These are phyloP conservation scores for Termitomyces sp. DNA, from an alignment of 768 basidiomycete genomes.

Conservation along the genomic window DNA sequence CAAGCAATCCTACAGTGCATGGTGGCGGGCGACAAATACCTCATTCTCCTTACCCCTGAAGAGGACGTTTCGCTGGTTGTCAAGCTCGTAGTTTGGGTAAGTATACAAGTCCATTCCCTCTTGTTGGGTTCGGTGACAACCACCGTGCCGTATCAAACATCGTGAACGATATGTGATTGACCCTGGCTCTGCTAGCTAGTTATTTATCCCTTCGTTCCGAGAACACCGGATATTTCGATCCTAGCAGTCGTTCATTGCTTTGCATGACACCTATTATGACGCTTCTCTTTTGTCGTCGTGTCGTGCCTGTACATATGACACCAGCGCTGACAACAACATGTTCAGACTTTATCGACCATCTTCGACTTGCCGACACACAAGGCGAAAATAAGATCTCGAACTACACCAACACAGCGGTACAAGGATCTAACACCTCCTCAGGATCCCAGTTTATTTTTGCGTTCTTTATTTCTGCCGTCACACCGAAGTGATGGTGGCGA, in stretches of 20 bases:
- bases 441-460: conserved; percentile 18
- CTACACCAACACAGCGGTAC: conserved; percentile 1
- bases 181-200: not conserved
- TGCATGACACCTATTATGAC: not conserved
- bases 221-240: not conserved
- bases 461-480: conserved; percentile 16
- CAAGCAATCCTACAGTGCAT: conserved; percentile 67
- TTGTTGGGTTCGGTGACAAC: not conserved
- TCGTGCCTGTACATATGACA: not conserved
- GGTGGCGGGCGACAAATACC: conserved; percentile 56
- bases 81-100: conserved; percentile 57
- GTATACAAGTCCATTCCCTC: conserved; percentile 15
- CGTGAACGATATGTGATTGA: not conserved
- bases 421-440: not conserved
- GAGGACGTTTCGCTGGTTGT: conserved; percentile 61
- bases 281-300: not conserved
- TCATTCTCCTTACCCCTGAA: conserved; percentile 61
- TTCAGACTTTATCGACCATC: conserved; percentile 54
- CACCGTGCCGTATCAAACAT: not conserved
- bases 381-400: conserved; percentile 41
- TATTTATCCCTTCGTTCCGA: not conserved
- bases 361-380: conserved; percentile 60
- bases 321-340: conserved; percentile 1
- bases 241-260: not conserved
- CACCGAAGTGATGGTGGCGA: conserved; percentile 8